These are phyloP conservation scores for Inga oerstediana DNA, from an alignment of 306 rosid species.

Conservation along the genomic window DNA sequence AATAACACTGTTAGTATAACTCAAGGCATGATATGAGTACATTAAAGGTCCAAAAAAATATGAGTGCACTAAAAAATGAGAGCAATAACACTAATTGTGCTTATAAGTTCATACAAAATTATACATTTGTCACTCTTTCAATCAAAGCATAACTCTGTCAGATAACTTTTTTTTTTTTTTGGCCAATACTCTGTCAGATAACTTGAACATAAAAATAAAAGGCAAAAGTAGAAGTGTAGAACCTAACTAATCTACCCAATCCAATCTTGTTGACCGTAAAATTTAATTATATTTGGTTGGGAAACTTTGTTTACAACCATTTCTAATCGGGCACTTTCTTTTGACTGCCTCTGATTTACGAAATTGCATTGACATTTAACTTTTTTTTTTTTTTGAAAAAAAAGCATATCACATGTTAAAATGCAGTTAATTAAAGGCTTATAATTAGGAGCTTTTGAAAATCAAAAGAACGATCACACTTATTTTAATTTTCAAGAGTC, in stretches of 20 bases:
- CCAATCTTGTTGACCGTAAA: neutral
- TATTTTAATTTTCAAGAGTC: no score
- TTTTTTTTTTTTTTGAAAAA: neutral
- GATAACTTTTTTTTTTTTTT: no score
- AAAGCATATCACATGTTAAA: constrained; percentile 13
- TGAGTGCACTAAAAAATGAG: no score
- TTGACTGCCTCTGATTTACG: neutral
- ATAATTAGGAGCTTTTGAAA: no score
- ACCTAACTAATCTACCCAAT: neutral
- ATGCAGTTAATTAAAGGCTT: no score
- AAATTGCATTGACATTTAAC: constrained; percentile 5
- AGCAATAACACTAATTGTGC: no score
- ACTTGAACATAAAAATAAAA: neutral
- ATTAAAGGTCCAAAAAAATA: no score
- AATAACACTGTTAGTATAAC: no score
- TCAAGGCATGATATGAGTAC: no score
- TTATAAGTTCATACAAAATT: no score
- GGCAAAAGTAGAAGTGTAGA: neutral
- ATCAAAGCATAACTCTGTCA: neutral
- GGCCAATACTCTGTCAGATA: no score
- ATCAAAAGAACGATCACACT: no score
- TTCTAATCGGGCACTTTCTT: neutral
- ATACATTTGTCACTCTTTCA: neutral
- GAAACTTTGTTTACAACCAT: neutral
- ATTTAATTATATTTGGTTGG: neutral